Conservation (phyloP, 176 grass and related monocot species). For the Oryza brachyantha region DNA sequence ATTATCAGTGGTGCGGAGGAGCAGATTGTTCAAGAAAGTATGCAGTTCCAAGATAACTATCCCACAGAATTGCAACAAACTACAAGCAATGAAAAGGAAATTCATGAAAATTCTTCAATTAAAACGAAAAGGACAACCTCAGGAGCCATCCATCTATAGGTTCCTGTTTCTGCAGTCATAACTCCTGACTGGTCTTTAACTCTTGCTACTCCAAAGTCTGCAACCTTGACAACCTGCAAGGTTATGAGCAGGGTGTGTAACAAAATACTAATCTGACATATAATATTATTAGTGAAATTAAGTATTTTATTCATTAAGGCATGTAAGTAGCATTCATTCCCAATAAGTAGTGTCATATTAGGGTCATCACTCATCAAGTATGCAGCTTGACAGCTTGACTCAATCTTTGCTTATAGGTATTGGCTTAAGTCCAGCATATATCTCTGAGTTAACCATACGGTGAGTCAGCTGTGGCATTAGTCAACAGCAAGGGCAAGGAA, state of each 20-base stretch:
- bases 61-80: background rate
- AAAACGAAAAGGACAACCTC: slow-evolving; percentile 47
- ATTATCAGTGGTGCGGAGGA: background rate
- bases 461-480: background rate
- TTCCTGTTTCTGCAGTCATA: slow-evolving; percentile 95
- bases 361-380: background rate
- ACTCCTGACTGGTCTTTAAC: slow-evolving; percentile 80
- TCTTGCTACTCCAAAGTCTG: slow-evolving; percentile 85
- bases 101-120: background rate
- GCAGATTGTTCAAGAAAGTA: background rate
- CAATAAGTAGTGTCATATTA: background rate
- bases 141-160: slow-evolving; percentile 89
- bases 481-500: background rate
- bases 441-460: background rate
- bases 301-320: background rate
- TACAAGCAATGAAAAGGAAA: slow-evolving; percentile 6
- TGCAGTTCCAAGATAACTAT: background rate
- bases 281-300: background rate
- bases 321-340: background rate
- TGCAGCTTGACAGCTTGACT: background rate
- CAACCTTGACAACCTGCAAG: slow-evolving; percentile 82
- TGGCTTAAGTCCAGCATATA: background rate
- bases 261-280: background rate
- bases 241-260: background rate
- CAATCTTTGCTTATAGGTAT: background rate